A percentile compares a stretch with the other conserved stretches of the same genome.
Conservation (phyloP, 169 alveolate species). For the Cryptosporidium tyzzeri region DNA sequence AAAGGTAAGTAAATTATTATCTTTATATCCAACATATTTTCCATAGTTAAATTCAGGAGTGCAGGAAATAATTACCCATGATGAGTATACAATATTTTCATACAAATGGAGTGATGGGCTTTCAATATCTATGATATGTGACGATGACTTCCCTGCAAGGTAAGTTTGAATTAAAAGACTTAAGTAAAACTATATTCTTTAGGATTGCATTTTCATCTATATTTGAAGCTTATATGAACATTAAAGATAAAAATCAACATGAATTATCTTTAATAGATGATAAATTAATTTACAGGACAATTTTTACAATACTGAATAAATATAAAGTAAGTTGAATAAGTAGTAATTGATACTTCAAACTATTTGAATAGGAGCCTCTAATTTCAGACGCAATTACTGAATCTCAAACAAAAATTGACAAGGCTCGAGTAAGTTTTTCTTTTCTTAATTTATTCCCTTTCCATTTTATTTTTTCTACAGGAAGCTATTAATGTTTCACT, state of each 20-base stretch:
- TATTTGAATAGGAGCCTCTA: slow-evolving; percentile 18
- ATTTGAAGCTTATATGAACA: slow-evolving; percentile 4
- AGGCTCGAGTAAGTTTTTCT: slow-evolving; percentile 51
- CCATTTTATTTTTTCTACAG: not conserved
- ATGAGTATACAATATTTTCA: slow-evolving; percentile 34
- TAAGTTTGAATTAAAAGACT: not conserved
- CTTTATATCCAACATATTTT: not conserved
- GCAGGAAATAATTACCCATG: slow-evolving; percentile 54
- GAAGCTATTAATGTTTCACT: slow-evolving; percentile 55
- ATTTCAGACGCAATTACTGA: slow-evolving; percentile 30
- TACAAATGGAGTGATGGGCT: slow-evolving; percentile 65
- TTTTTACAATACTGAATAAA: not conserved
- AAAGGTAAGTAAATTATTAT: slow-evolving; percentile 42
- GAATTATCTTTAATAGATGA: not conserved
- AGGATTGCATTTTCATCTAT: slow-evolving; percentile 65
- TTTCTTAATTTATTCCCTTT: not conserved
- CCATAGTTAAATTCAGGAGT: slow-evolving; percentile 8
- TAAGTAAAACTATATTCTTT: not conserved
- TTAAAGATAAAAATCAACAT: not conserved
- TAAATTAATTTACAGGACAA: not conserved
- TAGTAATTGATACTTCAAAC: no score
- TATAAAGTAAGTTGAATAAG: slow-evolving; percentile 43
- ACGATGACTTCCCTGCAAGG: slow-evolving; percentile 57
- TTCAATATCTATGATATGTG: slow-evolving; percentile 44
- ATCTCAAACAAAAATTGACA: slow-evolving; percentile 60